Base-by-base conservation (phyloP, 164 flowering plant genomes). In the Buxus sempervirens region DNA sequence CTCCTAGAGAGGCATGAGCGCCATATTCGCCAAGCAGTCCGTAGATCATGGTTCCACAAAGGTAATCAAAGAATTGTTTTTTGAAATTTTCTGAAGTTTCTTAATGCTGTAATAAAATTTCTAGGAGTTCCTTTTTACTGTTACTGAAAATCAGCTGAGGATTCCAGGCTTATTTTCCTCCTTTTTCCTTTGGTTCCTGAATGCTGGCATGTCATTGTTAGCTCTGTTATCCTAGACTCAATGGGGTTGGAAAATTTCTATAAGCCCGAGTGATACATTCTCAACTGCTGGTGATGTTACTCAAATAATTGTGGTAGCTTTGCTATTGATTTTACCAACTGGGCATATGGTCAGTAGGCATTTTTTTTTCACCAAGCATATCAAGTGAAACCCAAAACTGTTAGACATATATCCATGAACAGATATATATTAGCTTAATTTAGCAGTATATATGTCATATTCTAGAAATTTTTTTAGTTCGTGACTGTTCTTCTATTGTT, bases 21-120 rank as follows among this genome's bases (percentile, higher is more conserved):
- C 63, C 97, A 89, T 54, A 89, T 92, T 66, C 91, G 99, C 67
- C 96, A 85, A 66, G 88, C 89, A 59, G 89, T 83, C 23, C 87
- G 96, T 42, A 83, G 81, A 71, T 89, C 98, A 67, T 92, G 97
- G 99, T 88, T 95, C 72, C 90, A 88, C 71, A 83, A 78, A 89
- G 99, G 98, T 95, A 87, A 16, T 15, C 9, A 20, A 67, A 24
- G 54, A 0, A 5, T 54, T 13, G n/a, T 24, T 25, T 24, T 42
- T 62, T 42, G 14, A 10, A 5, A 10, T 14, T 13, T 58, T 58
- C 0, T 58, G 0, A 14, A 58, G 9, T 58, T 58, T 58, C 61
- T 58, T 19, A 6, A 45, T 32, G 38, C 38, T 32, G 38, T 32
- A 32, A 32, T 7, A 7, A 32, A 32, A 32, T 13, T 0, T 58